Evolutionary conservation across 129 eudicot species (phyloP).

Genomic region (Flaveria bidentis): DNA sequence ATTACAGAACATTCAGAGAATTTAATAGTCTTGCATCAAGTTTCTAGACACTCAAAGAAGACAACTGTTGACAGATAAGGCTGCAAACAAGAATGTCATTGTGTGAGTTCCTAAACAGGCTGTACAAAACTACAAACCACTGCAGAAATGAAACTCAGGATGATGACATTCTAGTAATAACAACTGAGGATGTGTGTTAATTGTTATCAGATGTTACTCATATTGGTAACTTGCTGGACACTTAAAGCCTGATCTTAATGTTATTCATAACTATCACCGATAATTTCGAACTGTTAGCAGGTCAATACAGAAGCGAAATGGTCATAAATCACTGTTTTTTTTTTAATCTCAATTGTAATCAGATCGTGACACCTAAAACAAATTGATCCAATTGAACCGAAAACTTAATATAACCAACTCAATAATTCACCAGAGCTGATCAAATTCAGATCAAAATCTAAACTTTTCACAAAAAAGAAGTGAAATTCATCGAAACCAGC

Average conservation of each 20-base stretch:
- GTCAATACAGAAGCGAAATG: too few relatives aligned
- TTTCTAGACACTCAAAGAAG: slow-evolving; percentile 13
- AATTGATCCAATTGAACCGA: background rate
- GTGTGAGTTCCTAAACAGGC: too few relatives aligned
- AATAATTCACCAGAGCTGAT: slow-evolving; percentile 33
- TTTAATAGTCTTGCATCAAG: background rate
- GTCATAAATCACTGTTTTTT: background rate
- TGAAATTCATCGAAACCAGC: background rate
- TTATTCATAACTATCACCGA: slow-evolving; percentile 9
- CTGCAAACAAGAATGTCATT: background rate
- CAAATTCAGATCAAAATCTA: background rate
- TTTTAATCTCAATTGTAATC: background rate
- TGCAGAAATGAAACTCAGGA: too few relatives aligned
- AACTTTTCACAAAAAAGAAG: slow-evolving; percentile 17
- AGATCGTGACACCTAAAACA: background rate
- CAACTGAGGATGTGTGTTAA: background rate
- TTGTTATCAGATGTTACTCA: background rate
- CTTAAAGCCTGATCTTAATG: slow-evolving; percentile 6
- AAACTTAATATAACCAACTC: background rate
- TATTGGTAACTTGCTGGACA: too few relatives aligned
- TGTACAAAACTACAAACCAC: too few relatives aligned
- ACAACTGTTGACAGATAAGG: background rate
- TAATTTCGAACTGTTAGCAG: too few relatives aligned
- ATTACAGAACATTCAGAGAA: background rate
- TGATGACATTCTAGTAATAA: too few relatives aligned